Evolutionary conservation across 331 rosid species (phyloP).

Genomic region (Erythrophleum ivorense): DNA sequence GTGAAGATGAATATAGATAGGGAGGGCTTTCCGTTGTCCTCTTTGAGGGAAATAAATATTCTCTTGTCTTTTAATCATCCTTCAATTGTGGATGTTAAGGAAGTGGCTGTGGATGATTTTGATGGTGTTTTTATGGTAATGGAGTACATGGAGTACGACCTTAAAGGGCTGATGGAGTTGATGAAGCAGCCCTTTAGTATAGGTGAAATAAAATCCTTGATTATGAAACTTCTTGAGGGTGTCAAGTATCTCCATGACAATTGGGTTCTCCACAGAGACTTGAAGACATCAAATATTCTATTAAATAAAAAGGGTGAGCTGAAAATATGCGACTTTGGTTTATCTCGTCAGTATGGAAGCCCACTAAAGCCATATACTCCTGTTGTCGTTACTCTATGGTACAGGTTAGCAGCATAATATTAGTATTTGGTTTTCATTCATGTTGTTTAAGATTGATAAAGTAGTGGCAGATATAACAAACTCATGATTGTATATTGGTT

Average conservation of each 20-base stretch:
- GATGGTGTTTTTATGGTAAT: constrained; percentile 91
- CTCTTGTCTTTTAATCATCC: constrained; percentile 81
- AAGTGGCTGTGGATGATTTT: constrained; percentile 72
- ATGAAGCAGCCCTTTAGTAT: constrained; percentile 77
- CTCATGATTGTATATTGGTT: constrained; percentile 26
- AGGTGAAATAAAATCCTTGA: constrained; percentile 79
- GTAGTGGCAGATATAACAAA: not conserved
- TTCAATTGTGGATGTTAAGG: constrained; percentile 87
- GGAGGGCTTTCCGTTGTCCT: constrained; percentile 85
- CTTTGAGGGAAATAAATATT: constrained; percentile 95
- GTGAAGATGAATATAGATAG: constrained; percentile 81
- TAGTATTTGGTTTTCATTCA: not conserved
- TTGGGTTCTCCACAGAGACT: constrained; percentile 95
- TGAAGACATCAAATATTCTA: constrained; percentile 89
- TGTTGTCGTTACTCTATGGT: constrained; percentile 93
- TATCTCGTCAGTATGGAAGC: constrained; percentile 92
- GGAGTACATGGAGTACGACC: constrained; percentile 92
- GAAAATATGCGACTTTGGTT: constrained; percentile 93
- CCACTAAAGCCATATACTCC: constrained; percentile 85
- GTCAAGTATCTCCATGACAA: constrained; percentile 89
- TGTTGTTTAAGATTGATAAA: not conserved
- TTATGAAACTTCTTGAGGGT: constrained; percentile 82
- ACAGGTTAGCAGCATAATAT: constrained; percentile 61
- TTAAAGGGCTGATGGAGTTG: constrained; percentile 65
- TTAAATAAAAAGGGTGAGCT: constrained; percentile 74